A percentile compares a stretch with the other conserved stretches of the same genome.
Evolutionary conservation across 108 stramenopile species (phyloP).

Genomic region (Cyclostephanos invisitatus): DNA sequence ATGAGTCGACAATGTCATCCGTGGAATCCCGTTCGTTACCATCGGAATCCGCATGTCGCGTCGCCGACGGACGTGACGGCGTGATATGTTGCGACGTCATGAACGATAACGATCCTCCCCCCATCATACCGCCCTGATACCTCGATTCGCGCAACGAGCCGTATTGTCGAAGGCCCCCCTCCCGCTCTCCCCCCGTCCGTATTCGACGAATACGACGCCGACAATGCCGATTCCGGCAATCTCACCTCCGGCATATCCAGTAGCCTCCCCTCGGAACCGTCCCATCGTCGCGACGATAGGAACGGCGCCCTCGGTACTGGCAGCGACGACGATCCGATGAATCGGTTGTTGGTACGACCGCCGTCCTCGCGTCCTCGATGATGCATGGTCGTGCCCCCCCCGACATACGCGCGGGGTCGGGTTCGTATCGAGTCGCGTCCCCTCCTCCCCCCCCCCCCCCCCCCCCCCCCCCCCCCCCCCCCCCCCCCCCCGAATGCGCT

Average conservation of each 20-base stretch:
- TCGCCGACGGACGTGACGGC: not conserved
- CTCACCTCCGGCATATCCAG: slow-evolving; percentile 36
- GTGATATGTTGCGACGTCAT: too few relatives aligned
- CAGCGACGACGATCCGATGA: slow-evolving; percentile 39
- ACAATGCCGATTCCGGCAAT: slow-evolving; percentile 38
- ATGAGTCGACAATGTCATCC: slow-evolving; percentile 10
- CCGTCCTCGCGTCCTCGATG: too few relatives aligned
- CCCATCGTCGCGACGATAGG: slow-evolving; percentile 31
- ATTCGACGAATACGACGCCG: too few relatives aligned
- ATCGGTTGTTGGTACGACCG: slow-evolving; percentile 8
- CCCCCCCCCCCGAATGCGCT: slow-evolving; percentile 4
- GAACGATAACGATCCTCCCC: slow-evolving; percentile 9
- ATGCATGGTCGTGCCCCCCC: too few relatives aligned
- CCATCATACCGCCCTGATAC: too few relatives aligned
- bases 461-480: slow-evolving; percentile 5
- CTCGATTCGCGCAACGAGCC: slow-evolving; percentile 33
- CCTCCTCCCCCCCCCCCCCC: too few relatives aligned
- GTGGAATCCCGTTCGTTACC: slow-evolving; percentile 11
- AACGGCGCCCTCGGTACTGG: slow-evolving; percentile 44
- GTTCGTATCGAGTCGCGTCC: too few relatives aligned
- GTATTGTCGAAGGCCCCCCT: slow-evolving; percentile 26
- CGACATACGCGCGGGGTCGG: too few relatives aligned
- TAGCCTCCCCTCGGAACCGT: slow-evolving; percentile 26
- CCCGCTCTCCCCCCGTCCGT: too few relatives aligned
- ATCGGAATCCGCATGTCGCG: not conserved